phyloP scores from a whole-genome alignment of 306 rosid species.

The Pterocarpus santalinus region DNA sequence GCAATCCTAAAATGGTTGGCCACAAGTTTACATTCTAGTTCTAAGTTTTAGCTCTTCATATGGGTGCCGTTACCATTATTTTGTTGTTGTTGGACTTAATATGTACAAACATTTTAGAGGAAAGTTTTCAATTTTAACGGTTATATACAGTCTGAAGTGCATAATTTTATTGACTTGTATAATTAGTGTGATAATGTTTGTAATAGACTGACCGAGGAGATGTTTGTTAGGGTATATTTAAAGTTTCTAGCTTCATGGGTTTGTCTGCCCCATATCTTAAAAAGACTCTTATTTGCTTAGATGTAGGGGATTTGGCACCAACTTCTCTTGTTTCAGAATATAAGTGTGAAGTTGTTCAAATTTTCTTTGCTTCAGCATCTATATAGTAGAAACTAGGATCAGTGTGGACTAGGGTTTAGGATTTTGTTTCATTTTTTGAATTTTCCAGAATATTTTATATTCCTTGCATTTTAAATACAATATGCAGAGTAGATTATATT shows the following conservation, averaged over 20 bases:
- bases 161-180: not conserved
- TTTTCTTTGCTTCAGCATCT: no score
- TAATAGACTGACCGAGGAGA: constrained; percentile 27
- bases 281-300: not conserved
- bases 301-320: no score
- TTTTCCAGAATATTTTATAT: no score
- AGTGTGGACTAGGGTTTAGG: no score
- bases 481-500: no score
- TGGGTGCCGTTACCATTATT: not conserved
- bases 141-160: constrained; percentile 2
- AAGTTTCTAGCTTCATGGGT: constrained; percentile 15
- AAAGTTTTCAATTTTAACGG: constrained; percentile 13
- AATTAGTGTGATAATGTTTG: constrained; percentile 14
- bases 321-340: no score
- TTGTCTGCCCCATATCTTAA: not conserved
- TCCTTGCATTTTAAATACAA: no score
- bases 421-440: no score
- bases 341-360: no score
- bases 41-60: not conserved
- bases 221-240: constrained; percentile 27
- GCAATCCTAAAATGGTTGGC: constrained; percentile 33
- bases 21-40: not conserved
- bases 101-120: constrained; percentile 1
- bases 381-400: no score
- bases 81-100: constrained; percentile 25